Percentiles rank a stretch among this genome's conserved stretches.
These are phyloP conservation scores for Mortierella hygrophila DNA, from an alignment of 192 early-diverging fungal genomes.

Conservation along the genomic window DNA sequence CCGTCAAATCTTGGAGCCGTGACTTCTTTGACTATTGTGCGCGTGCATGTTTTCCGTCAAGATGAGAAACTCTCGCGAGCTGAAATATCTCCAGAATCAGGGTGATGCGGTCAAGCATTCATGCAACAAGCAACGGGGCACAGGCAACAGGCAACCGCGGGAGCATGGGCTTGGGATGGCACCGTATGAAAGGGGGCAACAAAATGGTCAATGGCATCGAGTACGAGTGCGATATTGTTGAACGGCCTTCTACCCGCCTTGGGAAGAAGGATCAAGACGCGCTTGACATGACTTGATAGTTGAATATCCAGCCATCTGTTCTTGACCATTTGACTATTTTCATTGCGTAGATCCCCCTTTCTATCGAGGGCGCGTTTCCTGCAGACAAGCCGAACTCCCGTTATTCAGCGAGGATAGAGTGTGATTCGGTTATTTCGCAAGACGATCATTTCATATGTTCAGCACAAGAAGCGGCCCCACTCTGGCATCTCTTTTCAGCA, in stretches of 20 bases:
- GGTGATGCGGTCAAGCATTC: neutral
- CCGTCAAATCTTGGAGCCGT: constrained; percentile 37
- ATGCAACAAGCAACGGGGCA: neutral
- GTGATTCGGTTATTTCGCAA: constrained; percentile 15
- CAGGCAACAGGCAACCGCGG: neutral
- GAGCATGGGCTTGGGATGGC: neutral
- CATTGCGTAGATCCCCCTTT: neutral
- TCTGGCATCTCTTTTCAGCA: constrained; percentile 14
- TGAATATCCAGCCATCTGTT: constrained; percentile 1
- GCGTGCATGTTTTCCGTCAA: neutral
- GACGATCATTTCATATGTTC: constrained; percentile 16
- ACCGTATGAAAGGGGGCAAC: neutral
- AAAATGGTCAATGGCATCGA: neutral
- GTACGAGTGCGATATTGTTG: neutral
- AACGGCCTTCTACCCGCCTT: constrained; percentile 25
- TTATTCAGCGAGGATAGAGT: constrained; percentile 1
- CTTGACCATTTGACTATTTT: neutral
- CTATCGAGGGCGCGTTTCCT: neutral
- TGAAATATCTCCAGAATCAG: constrained; percentile 13
- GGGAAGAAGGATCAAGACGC: constrained; percentile 35
- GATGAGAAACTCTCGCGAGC: constrained; percentile 1
- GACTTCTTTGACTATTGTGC: constrained; percentile 8
- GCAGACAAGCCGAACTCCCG: constrained; percentile 2
- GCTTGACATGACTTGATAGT: constrained; percentile 20
- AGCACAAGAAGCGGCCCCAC: constrained; percentile 18